phyloP scores from a whole-genome alignment of 2,329 filamentous ascomycete genomes.

The Neopestalotiopsis rosae region DNA sequence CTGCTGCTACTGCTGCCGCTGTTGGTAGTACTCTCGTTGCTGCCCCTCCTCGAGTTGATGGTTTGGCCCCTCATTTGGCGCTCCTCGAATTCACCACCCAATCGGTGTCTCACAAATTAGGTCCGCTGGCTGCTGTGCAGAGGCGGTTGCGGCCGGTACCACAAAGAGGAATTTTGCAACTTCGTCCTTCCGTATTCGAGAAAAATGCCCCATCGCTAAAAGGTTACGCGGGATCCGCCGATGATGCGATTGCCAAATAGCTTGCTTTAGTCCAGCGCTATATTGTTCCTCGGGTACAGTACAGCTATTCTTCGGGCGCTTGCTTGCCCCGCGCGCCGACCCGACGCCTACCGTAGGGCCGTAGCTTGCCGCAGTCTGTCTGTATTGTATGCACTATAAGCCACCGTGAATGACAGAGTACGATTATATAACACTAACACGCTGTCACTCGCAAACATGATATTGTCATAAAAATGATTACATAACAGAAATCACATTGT shows the following conservation, averaged over 20 bases:
- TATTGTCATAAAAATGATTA: not conserved
- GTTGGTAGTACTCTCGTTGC: slow-evolving; percentile 9
- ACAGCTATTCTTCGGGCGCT: too few relatives aligned
- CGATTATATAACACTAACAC: too few relatives aligned
- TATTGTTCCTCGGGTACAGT: not conserved
- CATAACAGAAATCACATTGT: not conserved
- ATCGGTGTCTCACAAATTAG: not conserved
- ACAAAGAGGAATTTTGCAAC: not conserved
- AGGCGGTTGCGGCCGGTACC: not conserved
- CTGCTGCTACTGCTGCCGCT: not conserved
- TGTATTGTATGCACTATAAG: not conserved
- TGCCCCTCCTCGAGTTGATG: slow-evolving; percentile 31
- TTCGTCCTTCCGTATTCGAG: slow-evolving; percentile 5
- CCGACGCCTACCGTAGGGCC: not conserved
- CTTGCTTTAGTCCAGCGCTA: not conserved
- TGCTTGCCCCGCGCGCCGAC: not conserved
- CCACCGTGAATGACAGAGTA: too few relatives aligned
- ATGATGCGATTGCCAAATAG: not conserved
- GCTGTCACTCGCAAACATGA: too few relatives aligned
- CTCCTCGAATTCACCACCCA: not conserved
- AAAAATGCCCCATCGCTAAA: slow-evolving; percentile 7
- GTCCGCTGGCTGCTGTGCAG: not conserved
- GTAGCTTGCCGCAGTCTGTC: not conserved
- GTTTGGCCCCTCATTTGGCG: slow-evolving; percentile 31
- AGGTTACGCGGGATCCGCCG: not conserved